These are phyloP conservation scores for Mayamaea pseudoterrestris DNA, from an alignment of 108 stramenopile species.

Conservation along the genomic window DNA sequence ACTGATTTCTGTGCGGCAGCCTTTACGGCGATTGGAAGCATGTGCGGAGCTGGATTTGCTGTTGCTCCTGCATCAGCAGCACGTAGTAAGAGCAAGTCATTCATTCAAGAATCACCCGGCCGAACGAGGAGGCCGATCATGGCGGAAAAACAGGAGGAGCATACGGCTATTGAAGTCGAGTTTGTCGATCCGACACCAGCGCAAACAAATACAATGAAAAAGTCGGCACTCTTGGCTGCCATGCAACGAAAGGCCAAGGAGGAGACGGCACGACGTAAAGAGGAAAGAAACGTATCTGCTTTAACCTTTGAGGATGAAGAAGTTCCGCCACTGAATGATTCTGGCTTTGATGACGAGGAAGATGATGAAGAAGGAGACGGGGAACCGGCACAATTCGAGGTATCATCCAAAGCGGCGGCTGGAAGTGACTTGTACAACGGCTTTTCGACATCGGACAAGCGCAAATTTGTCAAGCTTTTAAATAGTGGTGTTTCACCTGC, in stretches of 20 bases:
- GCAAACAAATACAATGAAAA: slow-evolving; percentile 15
- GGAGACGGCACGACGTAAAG: no score
- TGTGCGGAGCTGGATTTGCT: slow-evolving; percentile 2
- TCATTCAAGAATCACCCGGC: neutral
- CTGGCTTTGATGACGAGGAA: slow-evolving; percentile 6
- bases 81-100: neutral
- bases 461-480: slow-evolving; percentile 60
- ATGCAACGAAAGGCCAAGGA: slow-evolving; percentile 43
- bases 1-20: slow-evolving; percentile 5
- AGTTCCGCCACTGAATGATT: neutral
- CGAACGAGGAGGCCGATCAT: neutral
- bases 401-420: no score
- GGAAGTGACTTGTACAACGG: slow-evolving; percentile 43
- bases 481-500: slow-evolving; percentile 45
- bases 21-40: slow-evolving; percentile 1
- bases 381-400: no score
- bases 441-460: slow-evolving; percentile 53
- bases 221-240: slow-evolving; percentile 34
- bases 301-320: slow-evolving; percentile 13
- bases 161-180: slow-evolving; percentile 59
- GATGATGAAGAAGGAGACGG: no score
- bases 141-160: slow-evolving; percentile 20
- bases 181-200: slow-evolving; percentile 51
- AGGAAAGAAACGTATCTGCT: no score
- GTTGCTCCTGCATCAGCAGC: neutral